Base-by-base conservation (phyloP, 805 yeast species). In the Trichomonascus vanleenenianus region DNA sequence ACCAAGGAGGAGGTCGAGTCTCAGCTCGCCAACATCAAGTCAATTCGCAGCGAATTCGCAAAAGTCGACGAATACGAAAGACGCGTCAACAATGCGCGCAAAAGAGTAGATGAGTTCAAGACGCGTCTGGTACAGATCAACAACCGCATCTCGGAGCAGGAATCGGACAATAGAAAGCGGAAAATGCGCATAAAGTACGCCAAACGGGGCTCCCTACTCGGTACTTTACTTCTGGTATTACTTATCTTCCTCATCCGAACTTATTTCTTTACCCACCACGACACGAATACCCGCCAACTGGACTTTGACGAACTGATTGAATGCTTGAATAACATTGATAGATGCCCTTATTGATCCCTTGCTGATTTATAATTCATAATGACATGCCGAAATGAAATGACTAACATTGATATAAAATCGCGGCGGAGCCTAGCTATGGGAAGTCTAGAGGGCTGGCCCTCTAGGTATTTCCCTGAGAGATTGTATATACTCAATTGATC, bases 81-180 rank as follows among this genome's bases (percentile, higher is more conserved):
- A 3, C 52, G 62, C 6, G 50, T 63, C 3, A 39, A 40, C 3
- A 42, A 43, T 10, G 56, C 65, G 8, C 39, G 50, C 11, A 42
- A 34, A 2, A 50, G 51, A 30, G 50, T 63, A 12, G 54, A 51
- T 1, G 53, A 47, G 9, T 56, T 59, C 43, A 50, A 54, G 16
- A 46, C 46, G 27, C 49, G 63, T 14, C 53, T 63, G 18, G 49
- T 39, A 11, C 34, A 34, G 0, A 50, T 63, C 12, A 56, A 56
- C 42, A 30, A 41, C 32, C 49, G 51, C 33, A 52, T 63, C 3
- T 39, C 40, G 11, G 39, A 30, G n/a, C 52, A 46, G 33, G 63
- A 61, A 36, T 38, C 41, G 18, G 50, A 49, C 6, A 50, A 55
- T 12, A 40, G 43, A 12, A 47, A 46, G 41, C 52, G 50, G 33